Evolutionary conservation across 176 grass and related monocot species (phyloP).

Genomic region (Rhynchospora breviuscula): DNA sequence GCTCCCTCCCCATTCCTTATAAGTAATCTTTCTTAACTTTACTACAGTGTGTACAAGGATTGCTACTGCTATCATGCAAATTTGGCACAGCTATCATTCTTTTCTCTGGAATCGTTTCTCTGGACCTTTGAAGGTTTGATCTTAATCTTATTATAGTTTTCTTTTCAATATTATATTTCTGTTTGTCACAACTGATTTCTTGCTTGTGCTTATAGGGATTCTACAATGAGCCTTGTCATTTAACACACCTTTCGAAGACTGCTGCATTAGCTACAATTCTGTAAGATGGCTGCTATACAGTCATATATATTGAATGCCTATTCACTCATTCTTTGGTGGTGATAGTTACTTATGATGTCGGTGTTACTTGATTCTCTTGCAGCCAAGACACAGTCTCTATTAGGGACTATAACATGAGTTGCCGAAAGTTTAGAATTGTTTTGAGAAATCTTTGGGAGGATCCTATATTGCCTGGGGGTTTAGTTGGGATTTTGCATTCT

Average conservation of each 20-base stretch:
- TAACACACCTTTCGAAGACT: constrained; percentile 56
- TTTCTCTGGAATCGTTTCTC: constrained; percentile 67
- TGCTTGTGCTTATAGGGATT: constrained; percentile 31
- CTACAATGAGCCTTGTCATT: constrained; percentile 51
- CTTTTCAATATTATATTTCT: neutral
- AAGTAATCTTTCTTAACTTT: neutral
- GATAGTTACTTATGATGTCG: neutral
- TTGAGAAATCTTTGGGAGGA: constrained; percentile 78
- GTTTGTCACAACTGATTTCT: constrained; percentile 20
- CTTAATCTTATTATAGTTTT: constrained; percentile 21
- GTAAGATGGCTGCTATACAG: constrained; percentile 38
- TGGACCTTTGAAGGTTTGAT: constrained; percentile 53
- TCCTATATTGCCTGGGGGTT: constrained; percentile 26
- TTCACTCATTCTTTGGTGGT: constrained; percentile 10
- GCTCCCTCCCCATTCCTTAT: neutral
- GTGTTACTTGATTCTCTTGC: constrained; percentile 28
- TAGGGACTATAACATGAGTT: constrained; percentile 59
- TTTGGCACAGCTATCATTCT: constrained; percentile 87
- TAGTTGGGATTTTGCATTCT: constrained; percentile 48
- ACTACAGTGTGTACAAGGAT: constrained; percentile 50
- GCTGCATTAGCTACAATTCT: constrained; percentile 56
- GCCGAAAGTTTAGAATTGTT: constrained; percentile 67
- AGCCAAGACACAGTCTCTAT: constrained; percentile 45
- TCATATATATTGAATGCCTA: neutral
- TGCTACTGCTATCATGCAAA: constrained; percentile 57